Evolutionary conservation across 257 asterid species (phyloP).

Genomic region (Eucommia ulmoides): DNA sequence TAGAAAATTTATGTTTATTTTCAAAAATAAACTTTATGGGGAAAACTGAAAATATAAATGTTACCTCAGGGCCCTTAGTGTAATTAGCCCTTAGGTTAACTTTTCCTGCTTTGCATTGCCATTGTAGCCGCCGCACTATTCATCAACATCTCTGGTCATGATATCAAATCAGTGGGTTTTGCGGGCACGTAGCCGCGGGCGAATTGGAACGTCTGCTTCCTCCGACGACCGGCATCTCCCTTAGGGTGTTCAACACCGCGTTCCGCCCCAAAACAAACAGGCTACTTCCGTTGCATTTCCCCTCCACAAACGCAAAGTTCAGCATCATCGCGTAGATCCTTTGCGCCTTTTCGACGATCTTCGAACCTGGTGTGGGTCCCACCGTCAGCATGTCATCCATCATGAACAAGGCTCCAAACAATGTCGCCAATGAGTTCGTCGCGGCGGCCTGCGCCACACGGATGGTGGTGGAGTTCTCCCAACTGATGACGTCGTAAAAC

Average conservation of each 20-base stretch:
- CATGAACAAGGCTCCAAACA: slow-evolving; percentile 16
- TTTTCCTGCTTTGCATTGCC: too few relatives aligned
- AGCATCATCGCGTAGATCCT: slow-evolving; percentile 23
- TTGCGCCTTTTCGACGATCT: slow-evolving; percentile 25
- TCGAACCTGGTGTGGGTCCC: slow-evolving; percentile 13
- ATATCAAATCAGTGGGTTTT: neutral
- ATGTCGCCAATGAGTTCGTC: slow-evolving; percentile 13
- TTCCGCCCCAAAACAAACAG: slow-evolving; percentile 23
- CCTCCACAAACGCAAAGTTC: slow-evolving; percentile 21
- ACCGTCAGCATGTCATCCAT: slow-evolving; percentile 24
- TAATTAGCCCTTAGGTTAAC: too few relatives aligned
- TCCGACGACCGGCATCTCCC: neutral
- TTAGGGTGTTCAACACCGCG: neutral
- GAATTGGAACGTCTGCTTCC: neutral
- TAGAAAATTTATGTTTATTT: too few relatives aligned
- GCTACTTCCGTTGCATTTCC: slow-evolving; percentile 26
- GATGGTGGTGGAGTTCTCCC: slow-evolving; percentile 23
- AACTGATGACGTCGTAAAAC: slow-evolving; percentile 22
- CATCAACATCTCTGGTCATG: neutral
- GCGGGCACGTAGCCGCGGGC: neutral
- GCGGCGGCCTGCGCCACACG: slow-evolving; percentile 15
- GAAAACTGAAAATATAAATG: too few relatives aligned
- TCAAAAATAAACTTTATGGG: too few relatives aligned
- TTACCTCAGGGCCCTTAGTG: too few relatives aligned
- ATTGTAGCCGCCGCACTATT: neutral